Base-by-base conservation (phyloP, 148 eudicot genomes). In the Drosera capensis region DNA sequence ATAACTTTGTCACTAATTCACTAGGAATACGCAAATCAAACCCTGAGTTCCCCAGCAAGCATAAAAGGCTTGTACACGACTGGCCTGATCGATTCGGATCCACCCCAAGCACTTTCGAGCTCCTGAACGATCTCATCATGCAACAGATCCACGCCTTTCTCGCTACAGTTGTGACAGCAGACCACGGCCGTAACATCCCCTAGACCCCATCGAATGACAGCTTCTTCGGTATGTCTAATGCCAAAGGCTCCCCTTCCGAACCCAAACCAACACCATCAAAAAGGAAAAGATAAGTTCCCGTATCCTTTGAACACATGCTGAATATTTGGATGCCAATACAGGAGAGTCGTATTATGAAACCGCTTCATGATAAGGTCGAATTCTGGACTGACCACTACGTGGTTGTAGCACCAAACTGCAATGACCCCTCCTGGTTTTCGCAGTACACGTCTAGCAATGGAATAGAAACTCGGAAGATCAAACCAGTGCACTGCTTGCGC, bases 401-500 rank as follows among this genome's bases (percentile, higher is more conserved):
- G 34, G 1, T 67, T 55, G 44, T 75, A 76, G 44, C 74, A 54
- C 82, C 78, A 76, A 5, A 64, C 72, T 0, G 78, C 82, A 5
- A 76, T 20, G 14, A 71, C 14, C 13, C 82, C 82, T 3, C 59
- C 62, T 1, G 74, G 71, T 42, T 68, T 71, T 29, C 36, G 56
- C 7, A 75, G 60, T 5, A 75, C 23, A 22, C 60, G 58, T 35
- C n/a, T 45, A 3, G 45, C 68, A 0, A 22, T 19, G 0, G 46
- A 34, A 66, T 75, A 75, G 42, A 75, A 68, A 5, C 40, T 58
- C 7, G 57, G 59, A 8, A 60, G 71, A 58, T 75, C 69, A 48
- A 71, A 75, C 71, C 74, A 75, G 65, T 75, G 74, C 15, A 71
- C 57, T 5, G 77, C 73, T 55, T 54, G 51, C 17, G 77, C 74